phyloP scores from a whole-genome alignment of 2,329 filamentous ascomycete genomes.

The Fusarium sambucinum region DNA sequence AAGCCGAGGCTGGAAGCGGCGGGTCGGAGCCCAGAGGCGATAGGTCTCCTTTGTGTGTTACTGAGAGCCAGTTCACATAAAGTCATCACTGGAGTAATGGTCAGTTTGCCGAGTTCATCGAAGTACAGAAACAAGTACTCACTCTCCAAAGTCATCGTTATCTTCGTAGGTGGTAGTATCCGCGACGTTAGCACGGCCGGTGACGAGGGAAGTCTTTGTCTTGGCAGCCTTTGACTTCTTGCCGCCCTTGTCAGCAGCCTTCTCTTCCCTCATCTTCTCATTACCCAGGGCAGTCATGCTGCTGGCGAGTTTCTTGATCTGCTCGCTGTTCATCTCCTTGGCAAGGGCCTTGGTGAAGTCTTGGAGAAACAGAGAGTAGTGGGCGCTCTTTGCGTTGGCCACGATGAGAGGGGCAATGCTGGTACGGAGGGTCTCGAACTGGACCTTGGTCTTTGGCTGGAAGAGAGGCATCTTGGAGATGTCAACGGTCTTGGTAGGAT shows the following conservation, averaged over 20 bases:
- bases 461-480: conserved; percentile 84
- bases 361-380: conserved; percentile 89
- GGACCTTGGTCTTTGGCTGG: conserved; percentile 86
- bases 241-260: conserved; percentile 89
- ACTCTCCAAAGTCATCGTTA: conserved; percentile 85
- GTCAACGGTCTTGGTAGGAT: conserved; percentile 85
- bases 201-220: conserved; percentile 87
- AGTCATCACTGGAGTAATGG: conserved; percentile 68
- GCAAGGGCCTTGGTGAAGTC: conserved; percentile 90
- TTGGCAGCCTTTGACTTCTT: conserved; percentile 99
- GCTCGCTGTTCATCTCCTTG: conserved; percentile 88
- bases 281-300: conserved; percentile 90
- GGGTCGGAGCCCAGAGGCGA: conserved; percentile 12
- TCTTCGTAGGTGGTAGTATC: conserved; percentile 82
- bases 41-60: conserved; percentile 18
- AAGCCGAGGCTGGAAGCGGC: conserved; percentile 22
- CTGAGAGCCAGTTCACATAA: conserved; percentile 69
- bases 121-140: conserved; percentile 59
- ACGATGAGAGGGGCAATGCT: conserved; percentile 83
- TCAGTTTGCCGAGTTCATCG: conserved; percentile 36
- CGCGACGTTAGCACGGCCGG: conserved; percentile 68
- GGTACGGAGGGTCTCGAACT: conserved; percentile 84
- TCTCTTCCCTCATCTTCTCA: conserved; percentile 99
- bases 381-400: conserved; percentile 84
- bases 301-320: conserved; percentile 96